Evolutionary conservation across 2,329 filamentous ascomycete genomes (phyloP), one percentile per base, ranked within the genome.

Genomic region (Penicillium sp.): DNA sequence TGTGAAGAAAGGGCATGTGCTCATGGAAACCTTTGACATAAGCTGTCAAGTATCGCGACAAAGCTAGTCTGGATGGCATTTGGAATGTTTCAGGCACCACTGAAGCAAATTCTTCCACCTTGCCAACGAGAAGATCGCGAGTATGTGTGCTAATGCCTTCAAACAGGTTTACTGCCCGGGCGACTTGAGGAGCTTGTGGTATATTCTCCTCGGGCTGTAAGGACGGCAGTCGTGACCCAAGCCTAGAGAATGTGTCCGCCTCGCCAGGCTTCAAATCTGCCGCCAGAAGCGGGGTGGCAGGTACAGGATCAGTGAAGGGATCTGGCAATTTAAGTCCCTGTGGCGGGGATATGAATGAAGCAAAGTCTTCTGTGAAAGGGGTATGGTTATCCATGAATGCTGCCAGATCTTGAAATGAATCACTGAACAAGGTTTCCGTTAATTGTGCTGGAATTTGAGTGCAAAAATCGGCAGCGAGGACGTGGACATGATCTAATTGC

Each of bases 41-140:
- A 1, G 84, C 84, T 57, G 86, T 84, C 26, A 89, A 70, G 59
- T 88, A 89, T 18, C 87, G 75, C 3, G 82, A 83, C 16, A 89
- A 67, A 0, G 86, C 86, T 59, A 87, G 80, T 1, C 85, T 79
- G 6, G 85, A 88, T 0, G 86, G 86, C 34, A 88, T 82, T 19
- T 47, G n/a, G 18, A 57, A 57, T 2, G 4, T 82, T 77, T 60
- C 87, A 26, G 32, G 44, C 10, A 47, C 14, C 13, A 38, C 32
- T 10, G 23, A 36, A 13, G 14, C 19, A 29, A 38, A 38, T 29
- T 26, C 8, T 35, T 36, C 34, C 19, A 47, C 2, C 35, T 16
- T 38, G 9, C 19, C 19, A 27, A 36, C 11, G 14, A 27, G 9
- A 29, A 26, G 2, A 11, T 13, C 13, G 9, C 34, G 32, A 47